Percentiles rank a stretch among this genome's conserved stretches.
Conservation (phyloP, 2,329 filamentous ascomycete species). For the Trichophyton verrucosum region DNA sequence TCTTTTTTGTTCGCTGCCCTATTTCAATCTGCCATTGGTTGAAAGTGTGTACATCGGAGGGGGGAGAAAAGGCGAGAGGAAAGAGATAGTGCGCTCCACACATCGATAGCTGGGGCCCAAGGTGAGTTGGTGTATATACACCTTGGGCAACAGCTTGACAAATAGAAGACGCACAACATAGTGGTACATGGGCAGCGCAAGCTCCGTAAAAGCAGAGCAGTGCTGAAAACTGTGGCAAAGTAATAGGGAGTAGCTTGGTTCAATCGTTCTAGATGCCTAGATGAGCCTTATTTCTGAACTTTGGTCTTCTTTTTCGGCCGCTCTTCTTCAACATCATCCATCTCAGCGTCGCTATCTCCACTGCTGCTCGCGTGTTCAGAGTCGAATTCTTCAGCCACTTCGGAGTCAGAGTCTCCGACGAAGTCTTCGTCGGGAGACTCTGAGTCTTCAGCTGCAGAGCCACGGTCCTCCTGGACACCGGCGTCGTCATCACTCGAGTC, state of each 20-base stretch:
- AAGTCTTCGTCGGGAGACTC: conserved; percentile 96
- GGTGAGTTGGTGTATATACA: background rate
- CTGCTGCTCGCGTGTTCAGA: conserved; percentile 79
- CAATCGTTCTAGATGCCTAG: background rate
- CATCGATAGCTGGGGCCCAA: background rate
- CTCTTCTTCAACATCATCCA: conserved; percentile 43
- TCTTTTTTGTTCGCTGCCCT: background rate
- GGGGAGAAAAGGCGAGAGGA: background rate
- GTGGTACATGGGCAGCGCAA: background rate
- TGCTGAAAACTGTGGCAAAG: background rate
- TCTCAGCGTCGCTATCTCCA: conserved; percentile 50
- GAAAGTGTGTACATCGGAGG: background rate
- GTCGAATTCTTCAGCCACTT: conserved; percentile 94
- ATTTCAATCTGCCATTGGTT: background rate
- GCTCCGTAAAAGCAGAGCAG: background rate
- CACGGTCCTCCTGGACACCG: conserved; percentile 58
- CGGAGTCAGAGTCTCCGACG: conserved; percentile 78
- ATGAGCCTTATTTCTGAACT: conserved; percentile 16
- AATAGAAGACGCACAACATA: background rate
- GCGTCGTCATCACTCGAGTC: conserved; percentile 75
- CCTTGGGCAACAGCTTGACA: background rate
- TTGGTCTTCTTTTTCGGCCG: conserved; percentile 56
- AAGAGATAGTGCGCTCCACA: background rate
- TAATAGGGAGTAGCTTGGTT: background rate
- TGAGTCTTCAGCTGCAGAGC: conserved; percentile 89